Conservation (phyloP, 2,329 filamentous ascomycete genomes). For the Fusarium kyushuense region DNA sequence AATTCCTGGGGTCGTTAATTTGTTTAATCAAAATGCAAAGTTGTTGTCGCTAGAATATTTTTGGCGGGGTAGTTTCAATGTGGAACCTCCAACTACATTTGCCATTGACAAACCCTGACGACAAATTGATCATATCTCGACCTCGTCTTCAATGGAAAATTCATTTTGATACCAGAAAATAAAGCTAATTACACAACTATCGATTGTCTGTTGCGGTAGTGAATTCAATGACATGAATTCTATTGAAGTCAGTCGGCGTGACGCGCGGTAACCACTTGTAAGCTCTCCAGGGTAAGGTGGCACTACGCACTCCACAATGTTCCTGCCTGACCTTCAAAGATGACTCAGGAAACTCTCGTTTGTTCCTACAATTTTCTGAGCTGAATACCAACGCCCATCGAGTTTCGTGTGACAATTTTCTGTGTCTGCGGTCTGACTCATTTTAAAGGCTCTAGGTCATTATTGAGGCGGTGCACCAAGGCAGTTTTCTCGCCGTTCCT, state of each 20-base stretch:
- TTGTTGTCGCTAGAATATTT: constrained; percentile 13
- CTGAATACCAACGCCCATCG: not conserved
- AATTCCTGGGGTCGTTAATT: not conserved
- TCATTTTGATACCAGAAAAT: not conserved
- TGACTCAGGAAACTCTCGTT: constrained; percentile 21
- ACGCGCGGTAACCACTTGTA: constrained; percentile 4
- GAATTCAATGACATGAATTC: not conserved
- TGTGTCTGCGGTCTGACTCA: constrained; percentile 42
- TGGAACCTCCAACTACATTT: constrained; percentile 7
- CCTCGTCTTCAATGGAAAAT: not conserved
- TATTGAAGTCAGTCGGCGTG: constrained; percentile 13
- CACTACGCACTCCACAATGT: constrained; percentile 13
- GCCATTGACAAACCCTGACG: not conserved
- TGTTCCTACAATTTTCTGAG: not conserved
- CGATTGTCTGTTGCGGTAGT: not conserved
- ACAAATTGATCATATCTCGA: not conserved
- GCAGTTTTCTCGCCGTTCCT: constrained; percentile 40
- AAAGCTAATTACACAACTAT: not conserved
- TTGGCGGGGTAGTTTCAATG: constrained; percentile 36
- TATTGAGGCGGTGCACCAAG: constrained; percentile 46
- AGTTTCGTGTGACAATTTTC: not conserved
- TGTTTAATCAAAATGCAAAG: not conserved
- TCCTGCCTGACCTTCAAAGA: constrained; percentile 4
- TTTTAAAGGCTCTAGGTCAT: constrained; percentile 1
- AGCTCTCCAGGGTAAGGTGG: constrained; percentile 32